Percentiles rank a stretch among this genome's conserved stretches.
These are phyloP conservation scores for Trametes punicea DNA, from an alignment of 768 basidiomycete genomes.

Conservation along the genomic window DNA sequence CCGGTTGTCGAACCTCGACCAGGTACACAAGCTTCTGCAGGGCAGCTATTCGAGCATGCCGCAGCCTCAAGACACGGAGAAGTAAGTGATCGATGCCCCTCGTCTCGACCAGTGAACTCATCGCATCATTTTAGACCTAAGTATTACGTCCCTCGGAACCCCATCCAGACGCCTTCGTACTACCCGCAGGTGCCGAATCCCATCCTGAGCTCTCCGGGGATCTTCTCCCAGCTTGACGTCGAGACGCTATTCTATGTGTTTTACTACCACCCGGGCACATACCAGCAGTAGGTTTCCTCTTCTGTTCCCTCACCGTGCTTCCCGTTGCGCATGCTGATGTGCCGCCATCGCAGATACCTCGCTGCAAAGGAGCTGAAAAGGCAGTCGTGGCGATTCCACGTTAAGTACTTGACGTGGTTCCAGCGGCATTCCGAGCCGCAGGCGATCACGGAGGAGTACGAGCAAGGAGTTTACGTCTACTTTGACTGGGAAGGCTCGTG, in stretches of 20 bases:
- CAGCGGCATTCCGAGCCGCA: conserved; percentile 97
- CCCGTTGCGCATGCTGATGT: too few species aligned
- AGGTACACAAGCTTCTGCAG: conserved; percentile 91
- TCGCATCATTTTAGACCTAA: conserved; percentile 64
- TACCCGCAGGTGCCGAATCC: conserved; percentile 90
- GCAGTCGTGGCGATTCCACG: conserved; percentile 99
- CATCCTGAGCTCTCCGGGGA: conserved; percentile 73
- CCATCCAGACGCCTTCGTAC: conserved; percentile 86
- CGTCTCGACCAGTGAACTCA: background rate
- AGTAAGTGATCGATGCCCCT: conserved; percentile 46
- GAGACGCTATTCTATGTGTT: conserved; percentile 99
- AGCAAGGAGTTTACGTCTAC: conserved; percentile 98
- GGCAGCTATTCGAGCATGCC: conserved; percentile 87
- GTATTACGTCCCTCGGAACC: conserved; percentile 93
- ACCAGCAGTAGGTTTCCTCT: conserved; percentile 76
- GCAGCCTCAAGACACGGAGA: conserved; percentile 92
- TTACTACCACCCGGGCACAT: conserved; percentile 96
- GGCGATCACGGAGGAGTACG: conserved; percentile 98
- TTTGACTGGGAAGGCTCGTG: conserved; percentile 99
- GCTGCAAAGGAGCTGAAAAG: conserved; percentile 96
- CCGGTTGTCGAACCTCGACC: conserved; percentile 83
- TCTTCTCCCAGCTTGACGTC: conserved; percentile 90
- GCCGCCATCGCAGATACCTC: conserved; percentile 80
- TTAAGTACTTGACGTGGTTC: conserved; percentile 99
- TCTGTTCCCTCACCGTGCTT: background rate